Conservation (phyloP, 352 stramenopile species). For the Globisporangium spinosum region DNA sequence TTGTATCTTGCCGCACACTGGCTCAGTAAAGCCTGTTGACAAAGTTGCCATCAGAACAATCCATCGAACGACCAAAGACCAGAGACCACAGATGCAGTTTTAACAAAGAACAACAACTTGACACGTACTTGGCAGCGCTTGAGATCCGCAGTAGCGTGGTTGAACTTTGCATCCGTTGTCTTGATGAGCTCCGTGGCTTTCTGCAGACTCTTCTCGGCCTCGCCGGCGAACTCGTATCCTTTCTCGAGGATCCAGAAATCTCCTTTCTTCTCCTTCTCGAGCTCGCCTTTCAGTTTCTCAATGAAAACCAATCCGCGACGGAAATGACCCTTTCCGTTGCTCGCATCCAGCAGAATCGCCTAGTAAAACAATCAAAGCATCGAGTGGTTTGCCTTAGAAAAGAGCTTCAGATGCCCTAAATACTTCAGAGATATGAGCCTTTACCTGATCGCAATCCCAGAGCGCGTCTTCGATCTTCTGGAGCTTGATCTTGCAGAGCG, state of each 20-base stretch:
- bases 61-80: not conserved
- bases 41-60: not conserved
- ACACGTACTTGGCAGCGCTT: slow-evolving; percentile 53
- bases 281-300: slow-evolving; percentile 76
- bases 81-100: not conserved
- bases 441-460: slow-evolving; percentile 83
- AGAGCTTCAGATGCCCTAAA: not conserved
- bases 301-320: slow-evolving; percentile 73
- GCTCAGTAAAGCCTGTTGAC: slow-evolving; percentile 41
- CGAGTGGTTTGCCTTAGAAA: not conserved
- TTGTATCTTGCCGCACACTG: slow-evolving; percentile 74
- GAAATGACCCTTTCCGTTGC: slow-evolving; percentile 75
- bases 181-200: slow-evolving; percentile 50
- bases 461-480: slow-evolving; percentile 78
- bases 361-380: slow-evolving; percentile 15
- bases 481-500: slow-evolving; percentile 84
- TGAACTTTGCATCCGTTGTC: slow-evolving; percentile 45
- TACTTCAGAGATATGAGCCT: not conserved
- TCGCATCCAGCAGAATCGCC: slow-evolving; percentile 63
- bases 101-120: not conserved
- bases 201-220: slow-evolving; percentile 71
- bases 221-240: slow-evolving; percentile 61
- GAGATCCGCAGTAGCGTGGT: slow-evolving; percentile 54
- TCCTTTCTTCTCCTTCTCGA: slow-evolving; percentile 74
- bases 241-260: slow-evolving; percentile 89